A percentile compares a stretch with the other conserved stretches of the same genome.
Conservation (phyloP, 805 yeast species). For the Saccharomyces jurei region DNA sequence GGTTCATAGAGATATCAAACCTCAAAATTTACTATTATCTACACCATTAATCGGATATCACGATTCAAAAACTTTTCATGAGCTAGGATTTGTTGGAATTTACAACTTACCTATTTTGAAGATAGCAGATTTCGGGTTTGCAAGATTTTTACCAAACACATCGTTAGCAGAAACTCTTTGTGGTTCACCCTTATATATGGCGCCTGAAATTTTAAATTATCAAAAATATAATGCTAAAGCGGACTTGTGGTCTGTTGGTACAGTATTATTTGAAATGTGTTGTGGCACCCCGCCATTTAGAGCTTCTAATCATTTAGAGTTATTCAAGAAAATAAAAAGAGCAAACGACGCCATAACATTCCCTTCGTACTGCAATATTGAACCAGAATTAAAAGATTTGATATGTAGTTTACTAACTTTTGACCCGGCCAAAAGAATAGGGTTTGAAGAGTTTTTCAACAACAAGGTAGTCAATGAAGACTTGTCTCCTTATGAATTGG, state of each 20-base stretch:
- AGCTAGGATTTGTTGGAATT: conserved; percentile 58
- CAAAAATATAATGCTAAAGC: conserved; percentile 97
- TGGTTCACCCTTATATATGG: conserved; percentile 97
- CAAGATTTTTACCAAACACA: conserved; percentile 85
- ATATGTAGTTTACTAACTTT: conserved; percentile 72
- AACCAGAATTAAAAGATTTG: conserved; percentile 58
- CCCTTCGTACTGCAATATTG: conserved; percentile 58
- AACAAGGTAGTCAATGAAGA: conserved; percentile 57
- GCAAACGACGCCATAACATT: conserved; percentile 71
- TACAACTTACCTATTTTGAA: conserved; percentile 87
- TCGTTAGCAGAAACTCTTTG: conserved; percentile 95
- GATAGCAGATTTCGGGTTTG: conserved; percentile 97
- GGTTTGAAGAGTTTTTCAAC: conserved; percentile 79
- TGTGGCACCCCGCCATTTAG: conserved; percentile 95
- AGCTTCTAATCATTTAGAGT: conserved; percentile 87
- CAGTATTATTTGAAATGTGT: conserved; percentile 90
- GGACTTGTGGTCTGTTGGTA: conserved; percentile 96
- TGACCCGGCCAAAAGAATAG: conserved; percentile 80
- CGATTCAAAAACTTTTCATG: conserved; percentile 50
- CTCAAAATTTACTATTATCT: conserved; percentile 66
- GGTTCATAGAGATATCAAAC: conserved; percentile 89
- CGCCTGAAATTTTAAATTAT: conserved; percentile 89
- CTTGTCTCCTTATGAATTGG: conserved; percentile 32
- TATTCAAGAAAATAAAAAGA: conserved; percentile 76
- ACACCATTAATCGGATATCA: conserved; percentile 57